Base-by-base conservation (phyloP, 1,139 yeast species). In the Scheffersomyces quercinus region DNA sequence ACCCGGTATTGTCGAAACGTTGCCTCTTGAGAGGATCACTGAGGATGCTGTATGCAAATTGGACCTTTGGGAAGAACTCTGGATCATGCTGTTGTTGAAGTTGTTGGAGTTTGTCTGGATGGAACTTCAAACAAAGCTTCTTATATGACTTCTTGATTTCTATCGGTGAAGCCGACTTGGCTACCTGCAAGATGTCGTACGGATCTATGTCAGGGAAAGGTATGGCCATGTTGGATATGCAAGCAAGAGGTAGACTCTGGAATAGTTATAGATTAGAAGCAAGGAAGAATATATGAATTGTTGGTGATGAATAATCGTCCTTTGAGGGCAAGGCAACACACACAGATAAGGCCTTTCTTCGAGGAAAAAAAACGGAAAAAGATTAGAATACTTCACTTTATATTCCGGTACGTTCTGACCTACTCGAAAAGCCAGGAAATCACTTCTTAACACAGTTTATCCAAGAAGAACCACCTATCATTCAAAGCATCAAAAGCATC, bases 101-200 rank as follows among this genome's bases (percentile, higher is more conserved):
- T 47, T 79, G 80, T 45, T 68, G 72, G 36, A 77, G 59, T 59
- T 88, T 89, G 63, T 89, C 97, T 0, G 97, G 97, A 60, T 89
- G 97, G 49, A 79, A 77, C 48, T 74, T 68, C 36, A 89, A 72
- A 53, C 95, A 88, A 35, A 81, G 67, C 49, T 78, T 80, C 53
- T 90, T 81, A 62, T 89, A 89, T 0, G 90, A 81, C 56, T 78
- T 82, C 58, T 85, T 87, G 53, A 89, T 77, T 13, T 77, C 84
- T 1, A 77, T 65, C 0, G 79, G 80, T 2, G 81, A 64, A 2
- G 81, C 73, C 1, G 61, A 56, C 20, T 49, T 53, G 2, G 56
- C 55, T 1, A 81, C 75, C 13, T 70, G 78, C 20, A 89, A 70
- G 0, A 73, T 75, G 44, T 72, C 80, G 59, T 89, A 89, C 0